Percentiles rank a stretch among this genome's conserved stretches.
phyloP scores from a whole-genome alignment of 768 basidiomycete genomes.

The Lactarius hengduanensis region DNA sequence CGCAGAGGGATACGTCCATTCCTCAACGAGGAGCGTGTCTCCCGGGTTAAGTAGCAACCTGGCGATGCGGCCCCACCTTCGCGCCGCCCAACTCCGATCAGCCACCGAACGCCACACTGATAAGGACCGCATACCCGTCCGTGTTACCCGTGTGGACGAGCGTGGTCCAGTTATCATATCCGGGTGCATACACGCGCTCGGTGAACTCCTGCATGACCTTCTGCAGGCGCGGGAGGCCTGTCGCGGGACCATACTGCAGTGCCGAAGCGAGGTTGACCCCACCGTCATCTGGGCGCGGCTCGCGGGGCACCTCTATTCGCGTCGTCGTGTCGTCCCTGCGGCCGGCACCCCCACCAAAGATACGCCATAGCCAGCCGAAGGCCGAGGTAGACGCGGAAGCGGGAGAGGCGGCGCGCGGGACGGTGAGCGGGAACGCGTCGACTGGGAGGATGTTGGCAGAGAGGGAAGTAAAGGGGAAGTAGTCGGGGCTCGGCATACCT shows the following conservation, averaged over 20 bases:
- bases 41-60: slow-evolving; percentile 65
- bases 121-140: slow-evolving; percentile 43
- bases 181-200: slow-evolving; percentile 53
- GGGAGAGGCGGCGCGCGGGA: slow-evolving; percentile 21
- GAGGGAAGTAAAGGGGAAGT: slow-evolving; percentile 68
- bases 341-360: slow-evolving; percentile 40
- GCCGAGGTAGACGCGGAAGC: slow-evolving; percentile 32
- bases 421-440: slow-evolving; percentile 49
- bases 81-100: background rate
- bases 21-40: slow-evolving; percentile 55
- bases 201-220: slow-evolving; percentile 59
- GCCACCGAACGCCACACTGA: background rate
- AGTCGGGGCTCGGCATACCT: slow-evolving; percentile 66
- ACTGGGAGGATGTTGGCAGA: slow-evolving; percentile 51
- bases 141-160: slow-evolving; percentile 68
- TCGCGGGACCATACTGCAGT: slow-evolving; percentile 63
- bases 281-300: slow-evolving; percentile 41
- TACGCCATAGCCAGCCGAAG: slow-evolving; percentile 58
- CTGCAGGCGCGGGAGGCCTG: slow-evolving; percentile 58
- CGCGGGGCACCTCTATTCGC: slow-evolving; percentile 61
- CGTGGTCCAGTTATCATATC: slow-evolving; percentile 56
- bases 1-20: slow-evolving; percentile 77
- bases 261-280: slow-evolving; percentile 60
- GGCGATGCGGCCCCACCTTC: slow-evolving; percentile 56
- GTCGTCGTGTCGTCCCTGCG: slow-evolving; percentile 44